phyloP scores from a whole-genome alignment of 2,329 filamentous ascomycete genomes.

The Apiospora rasikravindrae region DNA sequence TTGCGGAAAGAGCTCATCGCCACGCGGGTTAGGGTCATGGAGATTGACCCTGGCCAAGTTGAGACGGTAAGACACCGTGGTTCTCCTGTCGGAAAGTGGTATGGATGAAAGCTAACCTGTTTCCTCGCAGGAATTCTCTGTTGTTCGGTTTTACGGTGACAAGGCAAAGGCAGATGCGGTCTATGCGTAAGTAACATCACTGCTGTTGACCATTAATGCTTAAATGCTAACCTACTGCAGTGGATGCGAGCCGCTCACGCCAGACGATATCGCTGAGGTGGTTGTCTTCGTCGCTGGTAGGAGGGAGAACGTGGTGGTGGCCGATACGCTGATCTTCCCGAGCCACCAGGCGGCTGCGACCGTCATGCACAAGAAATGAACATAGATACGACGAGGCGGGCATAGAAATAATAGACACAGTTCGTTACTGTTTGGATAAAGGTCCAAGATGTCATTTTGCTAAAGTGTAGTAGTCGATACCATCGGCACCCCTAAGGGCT shows the following conservation, averaged over 20 bases:
- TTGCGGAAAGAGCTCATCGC: conserved; percentile 74
- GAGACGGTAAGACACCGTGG: conserved; percentile 57
- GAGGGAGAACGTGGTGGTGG: conserved; percentile 80
- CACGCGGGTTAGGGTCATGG: conserved; percentile 72
- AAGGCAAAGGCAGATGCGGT: conserved; percentile 80
- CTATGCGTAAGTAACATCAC: conserved; percentile 53
- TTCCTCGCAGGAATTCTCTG: conserved; percentile 65
- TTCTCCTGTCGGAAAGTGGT: neutral
- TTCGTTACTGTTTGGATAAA: neutral
- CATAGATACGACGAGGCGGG: neutral
- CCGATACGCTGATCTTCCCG: conserved; percentile 76
- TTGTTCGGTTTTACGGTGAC: conserved; percentile 78
- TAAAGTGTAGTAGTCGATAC: neutral
- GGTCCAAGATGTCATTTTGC: neutral
- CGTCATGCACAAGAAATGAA: conserved; percentile 37
- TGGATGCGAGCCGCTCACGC: conserved; percentile 68
- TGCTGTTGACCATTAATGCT: neutral
- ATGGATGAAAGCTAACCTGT: conserved; percentile 10
- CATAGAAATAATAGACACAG: neutral
- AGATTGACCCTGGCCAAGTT: conserved; percentile 79
- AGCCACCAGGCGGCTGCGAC: conserved; percentile 67
- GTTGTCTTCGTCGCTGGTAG: conserved; percentile 78
- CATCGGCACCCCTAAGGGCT: neutral
- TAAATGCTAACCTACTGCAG: conserved; percentile 30
- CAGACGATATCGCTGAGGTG: conserved; percentile 79